Conservation (phyloP, 169 alveolate species). For the Plasmodium ovale region DNA sequence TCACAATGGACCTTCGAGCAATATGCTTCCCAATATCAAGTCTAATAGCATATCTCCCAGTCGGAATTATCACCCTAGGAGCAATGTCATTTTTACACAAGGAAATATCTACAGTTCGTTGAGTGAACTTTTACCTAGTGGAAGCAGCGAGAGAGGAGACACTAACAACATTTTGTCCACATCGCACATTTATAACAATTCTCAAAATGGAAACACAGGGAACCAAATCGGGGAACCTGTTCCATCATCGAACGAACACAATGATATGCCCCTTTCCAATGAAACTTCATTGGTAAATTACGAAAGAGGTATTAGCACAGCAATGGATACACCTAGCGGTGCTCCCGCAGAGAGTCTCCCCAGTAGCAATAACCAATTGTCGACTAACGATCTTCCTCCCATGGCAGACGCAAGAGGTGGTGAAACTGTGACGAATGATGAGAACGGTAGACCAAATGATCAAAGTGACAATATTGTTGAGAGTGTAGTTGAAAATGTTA, state of each 20-base stretch:
- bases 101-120: background rate
- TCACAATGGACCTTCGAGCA: no score
- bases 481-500: background rate
- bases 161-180: background rate
- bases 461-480: constrained; percentile 1
- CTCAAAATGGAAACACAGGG: background rate
- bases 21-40: background rate
- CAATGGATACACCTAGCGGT: no score
- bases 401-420: no score
- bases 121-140: background rate
- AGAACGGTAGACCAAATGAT: no score
- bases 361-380: no score
- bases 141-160: background rate
- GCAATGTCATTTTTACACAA: background rate
- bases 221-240: background rate
- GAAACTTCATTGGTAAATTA: no score
- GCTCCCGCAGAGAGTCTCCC: no score
- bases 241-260: background rate
- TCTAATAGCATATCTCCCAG: background rate
- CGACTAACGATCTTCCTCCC: no score
- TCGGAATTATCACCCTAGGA: background rate
- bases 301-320: no score
- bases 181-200: background rate
- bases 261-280: background rate
- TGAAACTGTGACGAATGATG: background rate